A percentile compares a stretch with the other conserved stretches of the same genome.
phyloP scores from a whole-genome alignment of 805 yeast genomes.

The Metschnikowia borealis region DNA sequence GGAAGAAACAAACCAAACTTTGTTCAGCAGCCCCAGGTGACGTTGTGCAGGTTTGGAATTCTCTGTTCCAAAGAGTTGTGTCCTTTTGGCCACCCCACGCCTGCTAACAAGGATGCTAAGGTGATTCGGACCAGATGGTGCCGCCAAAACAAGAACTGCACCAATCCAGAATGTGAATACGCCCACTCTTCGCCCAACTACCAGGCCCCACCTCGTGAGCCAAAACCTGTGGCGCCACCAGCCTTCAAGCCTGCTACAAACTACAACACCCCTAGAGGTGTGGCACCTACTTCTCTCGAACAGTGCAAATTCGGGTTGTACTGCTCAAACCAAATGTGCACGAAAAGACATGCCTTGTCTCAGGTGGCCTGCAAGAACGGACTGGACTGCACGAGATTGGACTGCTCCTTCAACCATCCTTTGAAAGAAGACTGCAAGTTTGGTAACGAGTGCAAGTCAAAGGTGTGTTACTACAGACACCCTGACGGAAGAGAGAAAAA shows the following conservation, averaged over 20 bases:
- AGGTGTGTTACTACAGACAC: conserved; percentile 69
- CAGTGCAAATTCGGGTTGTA: conserved; percentile 76
- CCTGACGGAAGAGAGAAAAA: conserved; percentile 63
- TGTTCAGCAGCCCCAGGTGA: conserved; percentile 26
- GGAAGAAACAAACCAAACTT: conserved; percentile 34
- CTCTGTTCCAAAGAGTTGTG: conserved; percentile 75
- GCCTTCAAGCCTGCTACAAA: background rate
- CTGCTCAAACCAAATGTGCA: conserved; percentile 77
- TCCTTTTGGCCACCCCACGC: conserved; percentile 90
- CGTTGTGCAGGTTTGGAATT: conserved; percentile 71
- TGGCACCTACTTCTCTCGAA: conserved; percentile 55
- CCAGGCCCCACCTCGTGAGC: conserved; percentile 26
- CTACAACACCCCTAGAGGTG: background rate
- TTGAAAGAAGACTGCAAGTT: conserved; percentile 74
- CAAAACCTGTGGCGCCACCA: conserved; percentile 10
- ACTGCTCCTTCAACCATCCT: conserved; percentile 83
- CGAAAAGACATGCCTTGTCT: conserved; percentile 78
- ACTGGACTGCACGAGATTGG: conserved; percentile 67
- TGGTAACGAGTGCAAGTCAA: conserved; percentile 70
- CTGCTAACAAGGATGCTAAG: conserved; percentile 70
- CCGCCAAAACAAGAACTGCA: conserved; percentile 61
- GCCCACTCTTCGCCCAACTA: conserved; percentile 79
- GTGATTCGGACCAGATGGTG: conserved; percentile 75
- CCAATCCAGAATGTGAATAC: conserved; percentile 56
- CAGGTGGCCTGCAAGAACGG: conserved; percentile 80